Evolutionary conservation across 2,329 filamentous ascomycete species (phyloP).

Genomic region (Penicillium brevicompactum): DNA sequence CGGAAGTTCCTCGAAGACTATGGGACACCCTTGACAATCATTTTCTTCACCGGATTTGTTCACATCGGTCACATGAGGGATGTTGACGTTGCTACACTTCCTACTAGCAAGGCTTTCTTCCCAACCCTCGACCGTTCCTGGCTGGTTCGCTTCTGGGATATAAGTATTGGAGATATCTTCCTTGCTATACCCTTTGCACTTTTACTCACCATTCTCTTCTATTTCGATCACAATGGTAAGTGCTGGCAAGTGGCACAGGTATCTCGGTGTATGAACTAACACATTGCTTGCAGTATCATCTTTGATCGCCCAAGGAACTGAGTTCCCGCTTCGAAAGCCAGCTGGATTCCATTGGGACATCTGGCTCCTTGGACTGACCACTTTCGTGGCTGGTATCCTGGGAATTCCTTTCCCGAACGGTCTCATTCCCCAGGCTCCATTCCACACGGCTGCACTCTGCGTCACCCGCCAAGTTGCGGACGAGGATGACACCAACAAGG

Average conservation of each 20-base stretch:
- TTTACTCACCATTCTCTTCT: conserved; percentile 81
- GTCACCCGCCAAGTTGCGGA: conserved; percentile 62
- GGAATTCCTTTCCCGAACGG: conserved; percentile 82
- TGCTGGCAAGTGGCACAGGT: neutral
- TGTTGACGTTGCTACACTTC: conserved; percentile 70
- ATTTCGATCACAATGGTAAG: conserved; percentile 84
- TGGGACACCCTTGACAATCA: conserved; percentile 76
- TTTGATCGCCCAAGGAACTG: conserved; percentile 78
- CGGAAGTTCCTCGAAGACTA: conserved; percentile 88
- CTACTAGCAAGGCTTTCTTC: conserved; percentile 75
- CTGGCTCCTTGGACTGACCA: conserved; percentile 77
- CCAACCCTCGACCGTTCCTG: conserved; percentile 74
- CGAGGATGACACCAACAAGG: conserved; percentile 61
- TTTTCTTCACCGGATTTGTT: conserved; percentile 90
- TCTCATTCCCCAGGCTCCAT: conserved; percentile 80
- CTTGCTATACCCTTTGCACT: conserved; percentile 84
- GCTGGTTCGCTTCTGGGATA: conserved; percentile 81
- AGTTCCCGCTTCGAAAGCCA: conserved; percentile 78
- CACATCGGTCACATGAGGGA: conserved; percentile 80
- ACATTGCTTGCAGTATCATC: conserved; percentile 66
- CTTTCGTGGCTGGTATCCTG: conserved; percentile 72
- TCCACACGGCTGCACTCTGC: conserved; percentile 78
- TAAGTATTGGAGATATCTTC: conserved; percentile 73
- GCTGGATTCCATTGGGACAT: conserved; percentile 86
- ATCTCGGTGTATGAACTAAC: neutral